phyloP scores from a whole-genome alignment of 108 stramenopile species.

The Skeletonema costatum region DNA sequence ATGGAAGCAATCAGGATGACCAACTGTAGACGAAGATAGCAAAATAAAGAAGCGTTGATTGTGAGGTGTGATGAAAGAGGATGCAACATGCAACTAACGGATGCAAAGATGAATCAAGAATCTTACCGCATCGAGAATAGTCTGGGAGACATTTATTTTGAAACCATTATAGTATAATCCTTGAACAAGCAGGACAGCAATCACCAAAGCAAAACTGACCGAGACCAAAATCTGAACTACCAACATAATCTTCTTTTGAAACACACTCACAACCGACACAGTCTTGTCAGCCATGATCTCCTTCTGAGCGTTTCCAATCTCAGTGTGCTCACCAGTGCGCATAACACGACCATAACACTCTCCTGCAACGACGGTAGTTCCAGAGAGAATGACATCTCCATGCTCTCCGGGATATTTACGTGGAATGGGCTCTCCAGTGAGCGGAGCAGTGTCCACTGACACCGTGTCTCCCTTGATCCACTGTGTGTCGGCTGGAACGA shows the following conservation, averaged over 20 bases:
- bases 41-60: neutral
- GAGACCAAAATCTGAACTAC: slow-evolving; percentile 68
- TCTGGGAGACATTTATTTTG: slow-evolving; percentile 16
- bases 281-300: slow-evolving; percentile 76
- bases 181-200: slow-evolving; percentile 60
- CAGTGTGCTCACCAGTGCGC: slow-evolving; percentile 67
- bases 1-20: slow-evolving; percentile 82
- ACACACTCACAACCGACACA: slow-evolving; percentile 60
- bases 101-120: neutral
- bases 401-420: slow-evolving; percentile 57
- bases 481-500: slow-evolving; percentile 80
- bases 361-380: slow-evolving; percentile 68
- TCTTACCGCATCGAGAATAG: slow-evolving; percentile 52
- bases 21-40: slow-evolving; percentile 17
- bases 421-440: slow-evolving; percentile 86
- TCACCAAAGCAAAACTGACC: slow-evolving; percentile 50
- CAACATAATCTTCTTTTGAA: slow-evolving; percentile 72
- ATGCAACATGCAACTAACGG: slow-evolving; percentile 1
- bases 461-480: slow-evolving; percentile 74
- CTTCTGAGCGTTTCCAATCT: slow-evolving; percentile 70
- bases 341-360: slow-evolving; percentile 74
- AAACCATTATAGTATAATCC: slow-evolving; percentile 64
- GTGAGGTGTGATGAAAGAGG: neutral
- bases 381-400: slow-evolving; percentile 55
- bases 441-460: slow-evolving; percentile 73